Evolutionary conservation across 1,284 basidiomycete species (phyloP), one percentile per base, ranked within the genome.

Genomic region (Neonothopanus nambi): DNA sequence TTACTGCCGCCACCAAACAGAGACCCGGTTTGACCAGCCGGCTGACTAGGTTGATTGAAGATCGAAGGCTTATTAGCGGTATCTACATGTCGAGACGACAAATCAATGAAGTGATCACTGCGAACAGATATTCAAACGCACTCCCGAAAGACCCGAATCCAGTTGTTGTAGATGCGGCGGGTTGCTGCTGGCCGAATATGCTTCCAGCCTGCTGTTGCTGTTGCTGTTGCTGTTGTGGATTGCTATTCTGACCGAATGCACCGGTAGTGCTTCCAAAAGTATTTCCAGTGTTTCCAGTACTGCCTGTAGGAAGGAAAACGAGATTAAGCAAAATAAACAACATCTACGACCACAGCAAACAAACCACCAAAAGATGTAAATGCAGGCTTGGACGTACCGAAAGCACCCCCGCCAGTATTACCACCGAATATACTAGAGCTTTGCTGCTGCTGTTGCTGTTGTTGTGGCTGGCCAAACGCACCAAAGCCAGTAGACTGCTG

Each of bases 111-210:
- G 21, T 15, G 28, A n/a, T 20, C 8, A 54, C 9, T 42, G 24
- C 38, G 33, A 45, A 28, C 24, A 54, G 20, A 54, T 26, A n/a
- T 45, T 36, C 26, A 42, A n/a, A 57, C 47, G 21, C 59, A 55
- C 73, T 58, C 55, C 84, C 79, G 55, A 81, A 76, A 50, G 70
- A 60, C 45, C 75, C 64, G 41, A 80, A 78, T 20, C 64, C 57
- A 5, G 62, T 38, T 9, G 30, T 36, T 4, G 51, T 40, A 28
- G 51, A 23, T 13, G 55, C 20, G 6, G 40, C 33, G 35, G 48
- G 51, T n/a, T n/a, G n/a, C 17, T 47, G 36, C 36, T 62, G 61
- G 30, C 63, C 63, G 23, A 66, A 64, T 39, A 57, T 60, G 42
- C 68, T 69, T 54, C 58, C 51, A 23, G 62, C 61, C 37, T 59